phyloP scores from a whole-genome alignment of 2,329 filamentous ascomycete genomes.

The Fusarium sp. region DNA sequence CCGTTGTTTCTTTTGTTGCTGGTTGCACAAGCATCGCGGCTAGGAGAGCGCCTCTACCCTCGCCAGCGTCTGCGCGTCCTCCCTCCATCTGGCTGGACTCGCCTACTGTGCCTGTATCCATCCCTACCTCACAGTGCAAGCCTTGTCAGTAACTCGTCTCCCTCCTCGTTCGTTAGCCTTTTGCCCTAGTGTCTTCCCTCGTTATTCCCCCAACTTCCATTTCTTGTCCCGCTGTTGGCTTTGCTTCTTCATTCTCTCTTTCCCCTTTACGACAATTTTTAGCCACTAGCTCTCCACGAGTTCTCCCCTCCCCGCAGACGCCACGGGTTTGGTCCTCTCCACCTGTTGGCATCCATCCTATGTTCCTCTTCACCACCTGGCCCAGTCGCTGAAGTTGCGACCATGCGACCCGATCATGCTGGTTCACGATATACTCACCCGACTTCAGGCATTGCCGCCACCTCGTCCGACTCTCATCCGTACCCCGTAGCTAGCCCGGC shows the following conservation, averaged over 20 bases:
- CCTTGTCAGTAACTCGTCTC: slow-evolving; percentile 35
- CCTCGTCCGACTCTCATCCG: slow-evolving; percentile 21
- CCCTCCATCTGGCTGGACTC: slow-evolving; percentile 24
- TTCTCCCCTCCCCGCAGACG: slow-evolving; percentile 38
- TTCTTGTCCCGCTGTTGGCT: slow-evolving; percentile 7
- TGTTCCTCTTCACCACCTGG: slow-evolving; percentile 40
- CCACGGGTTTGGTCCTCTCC: slow-evolving; percentile 34
- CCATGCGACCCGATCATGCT: slow-evolving; percentile 44
- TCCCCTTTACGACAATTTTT: slow-evolving; percentile 5
- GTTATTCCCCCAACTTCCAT: slow-evolving; percentile 14
- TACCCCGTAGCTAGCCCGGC: slow-evolving; percentile 28
- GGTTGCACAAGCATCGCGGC: slow-evolving; percentile 12
- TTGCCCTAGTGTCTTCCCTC: slow-evolving; percentile 19
- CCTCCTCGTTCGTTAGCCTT: slow-evolving; percentile 28
- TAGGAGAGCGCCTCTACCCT: slow-evolving; percentile 20
- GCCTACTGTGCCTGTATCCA: slow-evolving; percentile 26
- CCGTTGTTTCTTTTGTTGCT: background rate
- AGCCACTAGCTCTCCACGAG: slow-evolving; percentile 31
- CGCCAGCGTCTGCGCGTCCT: slow-evolving; percentile 23
- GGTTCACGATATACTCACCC: slow-evolving; percentile 42
- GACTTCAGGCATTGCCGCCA: slow-evolving; percentile 33
- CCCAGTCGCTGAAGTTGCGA: slow-evolving; percentile 47
- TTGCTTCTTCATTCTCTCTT: slow-evolving; percentile 9
- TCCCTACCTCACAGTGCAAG: slow-evolving; percentile 30
- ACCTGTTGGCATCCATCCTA: slow-evolving; percentile 34